Evolutionary conservation across 2,329 filamentous ascomycete genomes (phyloP).

Genomic region (Calonectria multiphialidica): DNA sequence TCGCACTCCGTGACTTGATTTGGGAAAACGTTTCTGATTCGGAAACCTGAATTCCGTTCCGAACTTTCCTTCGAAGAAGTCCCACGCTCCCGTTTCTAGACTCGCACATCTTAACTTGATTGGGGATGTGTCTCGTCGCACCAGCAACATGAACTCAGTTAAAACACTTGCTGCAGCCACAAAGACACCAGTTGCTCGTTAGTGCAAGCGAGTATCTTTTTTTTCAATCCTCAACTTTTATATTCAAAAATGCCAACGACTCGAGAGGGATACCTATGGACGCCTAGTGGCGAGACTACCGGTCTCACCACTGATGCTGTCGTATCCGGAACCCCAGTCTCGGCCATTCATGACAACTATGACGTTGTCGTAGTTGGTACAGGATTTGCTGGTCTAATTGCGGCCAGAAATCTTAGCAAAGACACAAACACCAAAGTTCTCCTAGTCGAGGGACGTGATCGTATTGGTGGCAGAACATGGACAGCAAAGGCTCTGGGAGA

Average conservation of each 20-base stretch:
- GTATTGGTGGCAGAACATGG: conserved; percentile 57
- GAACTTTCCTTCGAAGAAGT: background rate
- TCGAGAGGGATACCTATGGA: conserved; percentile 34
- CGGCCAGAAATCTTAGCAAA: conserved; percentile 40
- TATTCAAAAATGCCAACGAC: conserved; percentile 18
- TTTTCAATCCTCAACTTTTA: background rate
- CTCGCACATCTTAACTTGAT: background rate
- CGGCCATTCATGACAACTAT: background rate
- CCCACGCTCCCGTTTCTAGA: rapidly evolving
- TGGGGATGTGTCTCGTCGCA: background rate
- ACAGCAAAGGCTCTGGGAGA: conserved; percentile 48
- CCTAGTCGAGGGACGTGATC: conserved; percentile 53
- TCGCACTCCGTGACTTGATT: background rate
- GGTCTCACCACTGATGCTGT: conserved; percentile 30
- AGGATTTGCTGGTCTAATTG: conserved; percentile 48
- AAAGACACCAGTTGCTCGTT: background rate
- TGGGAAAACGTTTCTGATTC: background rate
- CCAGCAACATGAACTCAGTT: background rate
- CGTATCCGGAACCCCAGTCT: conserved; percentile 6
- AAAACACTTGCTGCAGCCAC: background rate
- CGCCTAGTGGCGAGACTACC: background rate
- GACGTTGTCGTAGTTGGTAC: conserved; percentile 37
- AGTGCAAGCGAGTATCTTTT: background rate
- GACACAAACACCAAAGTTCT: conserved; percentile 35
- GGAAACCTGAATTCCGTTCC: background rate